These are phyloP conservation scores for Kodamaea derodonti DNA, from an alignment of 1,139 yeast genomes.

Conservation along the genomic window DNA sequence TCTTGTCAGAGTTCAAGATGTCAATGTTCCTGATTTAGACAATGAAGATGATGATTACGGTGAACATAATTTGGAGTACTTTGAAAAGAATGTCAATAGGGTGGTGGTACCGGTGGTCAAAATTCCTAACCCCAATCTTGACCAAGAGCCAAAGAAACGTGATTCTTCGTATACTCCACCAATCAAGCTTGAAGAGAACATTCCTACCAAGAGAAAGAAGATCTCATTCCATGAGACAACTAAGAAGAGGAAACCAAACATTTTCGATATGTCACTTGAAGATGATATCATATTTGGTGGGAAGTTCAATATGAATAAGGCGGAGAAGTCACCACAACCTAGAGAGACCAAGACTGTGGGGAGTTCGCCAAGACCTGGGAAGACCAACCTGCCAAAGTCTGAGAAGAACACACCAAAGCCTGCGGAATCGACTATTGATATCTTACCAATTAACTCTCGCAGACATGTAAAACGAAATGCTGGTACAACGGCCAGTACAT, in stretches of 20 bases:
- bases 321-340: background rate
- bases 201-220: constrained; percentile 2
- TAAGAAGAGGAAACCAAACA: constrained; percentile 9
- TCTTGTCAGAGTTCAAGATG: constrained; percentile 6
- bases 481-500: background rate
- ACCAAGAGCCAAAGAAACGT: background rate
- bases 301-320: background rate
- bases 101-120: background rate
- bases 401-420: background rate
- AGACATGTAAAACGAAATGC: background rate
- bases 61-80: constrained; percentile 26
- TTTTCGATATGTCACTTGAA: constrained; percentile 15
- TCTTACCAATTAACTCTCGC: background rate
- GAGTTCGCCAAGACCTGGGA: background rate
- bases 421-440: background rate
- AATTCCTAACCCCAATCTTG: background rate
- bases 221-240: constrained; percentile 1
- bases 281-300: constrained; percentile 11
- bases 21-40: constrained; percentile 9
- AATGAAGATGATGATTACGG: constrained; percentile 37
- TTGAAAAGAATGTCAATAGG: constrained; percentile 18
- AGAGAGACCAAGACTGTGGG: background rate
- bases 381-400: background rate
- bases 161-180: constrained; percentile 4
- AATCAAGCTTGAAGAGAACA: constrained; percentile 10